Conservation (phyloP, 2,329 filamentous ascomycete genomes). For the Lizonia empirigonia region DNA sequence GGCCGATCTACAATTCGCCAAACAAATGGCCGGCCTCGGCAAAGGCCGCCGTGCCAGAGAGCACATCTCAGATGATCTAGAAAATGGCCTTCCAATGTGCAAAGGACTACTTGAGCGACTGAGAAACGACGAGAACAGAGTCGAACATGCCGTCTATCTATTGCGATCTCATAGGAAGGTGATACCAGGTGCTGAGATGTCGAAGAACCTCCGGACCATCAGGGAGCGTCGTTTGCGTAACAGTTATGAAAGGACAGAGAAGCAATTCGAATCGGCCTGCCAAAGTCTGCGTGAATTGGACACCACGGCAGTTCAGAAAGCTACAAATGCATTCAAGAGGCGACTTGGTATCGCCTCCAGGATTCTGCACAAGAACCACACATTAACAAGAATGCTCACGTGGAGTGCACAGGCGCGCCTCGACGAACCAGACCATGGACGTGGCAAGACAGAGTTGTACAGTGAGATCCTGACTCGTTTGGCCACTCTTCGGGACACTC, state of each 20-base stretch:
- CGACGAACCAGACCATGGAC: conserved; percentile 25
- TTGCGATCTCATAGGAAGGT: conserved; percentile 3
- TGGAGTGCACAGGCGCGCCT: conserved; percentile 39
- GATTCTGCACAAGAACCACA: conserved; percentile 35
- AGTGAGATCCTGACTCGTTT: conserved; percentile 33
- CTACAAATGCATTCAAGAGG: conserved; percentile 23
- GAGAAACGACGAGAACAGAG: conserved; percentile 30
- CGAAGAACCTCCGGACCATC: conserved; percentile 4
- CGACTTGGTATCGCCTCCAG: conserved; percentile 31
- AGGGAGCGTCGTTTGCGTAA: conserved; percentile 18
- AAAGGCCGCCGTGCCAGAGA: conserved; percentile 32
- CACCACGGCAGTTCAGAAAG: conserved; percentile 8
- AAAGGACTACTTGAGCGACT: conserved; percentile 34
- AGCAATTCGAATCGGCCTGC: conserved; percentile 26
- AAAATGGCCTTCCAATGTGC: conserved; percentile 33
- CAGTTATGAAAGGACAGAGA: conserved; percentile 26
- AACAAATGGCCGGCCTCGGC: conserved; percentile 22
- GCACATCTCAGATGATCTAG: conserved; percentile 34
- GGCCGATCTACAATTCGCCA: conserved; percentile 28
- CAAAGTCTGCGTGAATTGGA: conserved; percentile 19
- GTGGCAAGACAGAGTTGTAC: conserved; percentile 19
- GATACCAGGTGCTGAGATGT: conserved; percentile 1
- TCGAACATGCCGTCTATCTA: conserved; percentile 12
- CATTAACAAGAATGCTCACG: conserved; percentile 35
- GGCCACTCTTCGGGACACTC: conserved; percentile 38